A percentile compares a stretch with the other conserved stretches of the same genome.
Conservation (phyloP, 2,329 filamentous ascomycete genomes). For the Penicillium psychrosexuale region DNA sequence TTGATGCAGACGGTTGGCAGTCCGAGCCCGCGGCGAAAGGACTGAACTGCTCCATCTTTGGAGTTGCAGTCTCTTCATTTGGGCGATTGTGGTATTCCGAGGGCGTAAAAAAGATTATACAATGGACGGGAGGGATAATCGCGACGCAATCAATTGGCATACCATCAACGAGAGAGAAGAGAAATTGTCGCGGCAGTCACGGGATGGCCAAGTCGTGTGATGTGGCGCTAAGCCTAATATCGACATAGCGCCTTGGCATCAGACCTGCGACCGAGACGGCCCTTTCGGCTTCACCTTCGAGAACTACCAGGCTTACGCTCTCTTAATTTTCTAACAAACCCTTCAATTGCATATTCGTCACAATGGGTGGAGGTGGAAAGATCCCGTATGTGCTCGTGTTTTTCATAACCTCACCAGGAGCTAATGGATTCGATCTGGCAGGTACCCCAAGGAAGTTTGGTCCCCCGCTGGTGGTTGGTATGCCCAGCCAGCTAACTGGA, state of each 20-base stretch:
- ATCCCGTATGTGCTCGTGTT: conserved; percentile 57
- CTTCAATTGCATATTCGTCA: conserved; percentile 28
- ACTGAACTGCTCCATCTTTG: conserved; percentile 52
- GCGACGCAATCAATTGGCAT: conserved; percentile 19
- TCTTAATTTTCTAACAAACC: conserved; percentile 20
- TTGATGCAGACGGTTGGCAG: conserved; percentile 39
- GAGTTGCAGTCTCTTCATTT: conserved; percentile 53
- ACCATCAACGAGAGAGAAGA: conserved; percentile 34
- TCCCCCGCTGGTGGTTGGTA: conserved; percentile 98
- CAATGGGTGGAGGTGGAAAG: conserved; percentile 74
- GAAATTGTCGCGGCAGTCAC: conserved; percentile 40
- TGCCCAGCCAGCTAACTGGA: conserved; percentile 91
- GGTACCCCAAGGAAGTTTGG: conserved; percentile 99
- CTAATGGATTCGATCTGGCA: conserved; percentile 41
- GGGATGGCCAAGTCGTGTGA: conserved; percentile 35
- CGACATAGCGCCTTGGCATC: conserved; percentile 28
- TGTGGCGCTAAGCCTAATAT: conserved; percentile 29
- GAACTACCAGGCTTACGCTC: conserved; percentile 26
- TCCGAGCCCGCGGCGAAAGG: conserved; percentile 48
- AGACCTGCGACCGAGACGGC: conserved; percentile 29
- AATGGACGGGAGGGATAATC: conserved; percentile 15
- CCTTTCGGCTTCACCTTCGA: conserved; percentile 30
- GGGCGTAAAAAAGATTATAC: conserved; percentile 13
- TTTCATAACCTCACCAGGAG: conserved; percentile 33
- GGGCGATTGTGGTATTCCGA: conserved; percentile 24